Evolutionary conservation across 345 rosid species (phyloP).

Genomic region (Erucastrum elatum): DNA sequence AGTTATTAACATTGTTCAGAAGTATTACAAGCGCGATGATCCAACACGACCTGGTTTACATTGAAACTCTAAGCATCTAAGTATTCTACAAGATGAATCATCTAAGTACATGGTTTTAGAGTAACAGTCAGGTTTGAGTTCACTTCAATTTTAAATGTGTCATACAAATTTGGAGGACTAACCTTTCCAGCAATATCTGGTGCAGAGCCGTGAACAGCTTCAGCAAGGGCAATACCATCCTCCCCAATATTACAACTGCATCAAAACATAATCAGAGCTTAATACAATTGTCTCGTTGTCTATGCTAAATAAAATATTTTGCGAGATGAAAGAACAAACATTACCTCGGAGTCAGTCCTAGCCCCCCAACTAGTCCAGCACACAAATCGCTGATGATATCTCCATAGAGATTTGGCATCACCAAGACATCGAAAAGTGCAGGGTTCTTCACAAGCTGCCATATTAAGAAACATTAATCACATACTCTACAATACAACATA

Average conservation of each 20-base stretch:
- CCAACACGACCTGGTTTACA: not conserved
- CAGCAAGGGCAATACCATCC: conserved; percentile 95
- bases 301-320: not conserved
- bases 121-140: not conserved
- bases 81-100: not conserved
- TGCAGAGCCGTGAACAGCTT: conserved; percentile 99
- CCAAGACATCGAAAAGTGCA: conserved; percentile 86
- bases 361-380: conserved; percentile 96
- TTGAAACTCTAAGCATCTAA: not conserved
- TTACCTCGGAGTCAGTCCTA: conserved; percentile 98
- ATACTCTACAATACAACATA: not conserved
- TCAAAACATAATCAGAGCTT: conserved; percentile 20
- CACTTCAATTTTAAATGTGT: not conserved
- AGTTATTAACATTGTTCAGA: conserved; percentile 1
- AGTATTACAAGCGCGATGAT: not conserved
- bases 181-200: conserved; percentile 99
- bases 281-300: conserved; percentile 20
- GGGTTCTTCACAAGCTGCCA: conserved; percentile 97
- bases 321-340: not conserved
- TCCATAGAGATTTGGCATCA: conserved; percentile 99
- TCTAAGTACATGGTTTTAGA: not conserved
- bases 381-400: conserved; percentile 98
- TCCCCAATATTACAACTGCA: conserved; percentile 92
- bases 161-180: conserved; percentile 31
- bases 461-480: conserved; percentile 12